Percentiles rank a stretch among this genome's conserved stretches.
phyloP scores from a whole-genome alignment of 2,329 filamentous ascomycete species.

The Venturia aucupariae region DNA sequence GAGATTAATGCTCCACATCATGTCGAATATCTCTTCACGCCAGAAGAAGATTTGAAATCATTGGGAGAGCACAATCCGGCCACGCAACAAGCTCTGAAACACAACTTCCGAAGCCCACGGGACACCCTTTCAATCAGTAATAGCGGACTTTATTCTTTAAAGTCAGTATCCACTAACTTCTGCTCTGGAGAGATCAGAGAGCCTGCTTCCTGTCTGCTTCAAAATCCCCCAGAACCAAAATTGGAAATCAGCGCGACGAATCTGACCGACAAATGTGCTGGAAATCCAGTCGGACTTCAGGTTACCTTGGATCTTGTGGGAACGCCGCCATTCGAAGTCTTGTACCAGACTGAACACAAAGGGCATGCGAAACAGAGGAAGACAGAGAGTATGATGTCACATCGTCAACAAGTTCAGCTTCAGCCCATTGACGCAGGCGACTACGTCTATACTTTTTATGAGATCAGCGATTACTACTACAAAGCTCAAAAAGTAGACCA shows the following conservation, averaged over 20 bases:
- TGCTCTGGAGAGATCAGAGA: slow-evolving; percentile 87
- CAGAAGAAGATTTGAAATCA: slow-evolving; percentile 58
- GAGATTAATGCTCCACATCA: slow-evolving; percentile 57
- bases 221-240: slow-evolving; percentile 83
- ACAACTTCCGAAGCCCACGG: slow-evolving; percentile 21
- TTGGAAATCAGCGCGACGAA: slow-evolving; percentile 65
- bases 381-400: slow-evolving; percentile 39
- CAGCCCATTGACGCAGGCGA: slow-evolving; percentile 71
- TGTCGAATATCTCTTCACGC: slow-evolving; percentile 74
- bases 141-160: slow-evolving; percentile 79
- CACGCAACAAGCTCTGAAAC: slow-evolving; percentile 29
- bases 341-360: slow-evolving; percentile 64
- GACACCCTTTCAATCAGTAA: slow-evolving; percentile 61
- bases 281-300: slow-evolving; percentile 81
- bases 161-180: slow-evolving; percentile 66
- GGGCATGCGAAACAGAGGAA: slow-evolving; percentile 26
- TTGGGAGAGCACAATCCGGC: slow-evolving; percentile 60
- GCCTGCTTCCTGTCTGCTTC: slow-evolving; percentile 82
- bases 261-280: slow-evolving; percentile 90
- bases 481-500: slow-evolving; percentile 47
- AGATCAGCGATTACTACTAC: slow-evolving; percentile 78
- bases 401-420: slow-evolving; percentile 72
- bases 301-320: slow-evolving; percentile 86
- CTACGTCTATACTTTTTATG: slow-evolving; percentile 77
- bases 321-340: slow-evolving; percentile 80